These are phyloP conservation scores for Nemania sp. DNA, from an alignment of 2,329 filamentous ascomycete genomes.

Conservation along the genomic window DNA sequence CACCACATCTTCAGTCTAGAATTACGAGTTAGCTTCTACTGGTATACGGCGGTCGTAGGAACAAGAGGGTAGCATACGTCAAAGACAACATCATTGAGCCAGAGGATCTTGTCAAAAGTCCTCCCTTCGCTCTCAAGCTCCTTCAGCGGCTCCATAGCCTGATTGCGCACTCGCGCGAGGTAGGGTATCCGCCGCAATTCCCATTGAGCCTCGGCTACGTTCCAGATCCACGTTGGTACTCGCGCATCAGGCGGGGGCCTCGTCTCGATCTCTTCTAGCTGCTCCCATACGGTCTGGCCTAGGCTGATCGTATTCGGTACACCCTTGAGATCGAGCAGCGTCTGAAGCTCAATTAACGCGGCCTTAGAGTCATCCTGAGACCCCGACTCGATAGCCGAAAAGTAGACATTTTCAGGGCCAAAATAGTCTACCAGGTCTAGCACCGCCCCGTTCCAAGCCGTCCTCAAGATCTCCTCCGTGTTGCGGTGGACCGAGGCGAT, in stretches of 20 bases:
- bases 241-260: constrained; percentile 52
- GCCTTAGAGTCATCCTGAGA: constrained; percentile 76
- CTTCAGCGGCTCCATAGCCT: constrained; percentile 68
- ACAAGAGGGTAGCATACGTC: constrained; percentile 53
- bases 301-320: constrained; percentile 68
- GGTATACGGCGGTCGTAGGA: constrained; percentile 35
- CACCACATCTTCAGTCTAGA: constrained; percentile 60
- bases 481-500: constrained; percentile 78
- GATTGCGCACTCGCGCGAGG: constrained; percentile 72
- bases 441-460: constrained; percentile 70
- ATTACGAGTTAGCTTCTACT: constrained; percentile 35
- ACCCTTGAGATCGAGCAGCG: constrained; percentile 61
- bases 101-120: constrained; percentile 67
- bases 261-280: constrained; percentile 66
- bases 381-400: constrained; percentile 75
- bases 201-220: constrained; percentile 61
- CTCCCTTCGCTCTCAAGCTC: constrained; percentile 62
- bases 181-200: constrained; percentile 76
- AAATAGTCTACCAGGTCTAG: constrained; percentile 66
- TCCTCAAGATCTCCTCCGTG: constrained; percentile 68
- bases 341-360: constrained; percentile 68
- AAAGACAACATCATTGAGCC: constrained; percentile 72
- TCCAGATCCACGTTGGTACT: constrained; percentile 71
- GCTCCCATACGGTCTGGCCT: constrained; percentile 65
- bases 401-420: constrained; percentile 71